Evolutionary conservation across 805 yeast genomes (phyloP), one percentile per base, ranked within the genome.

Genomic region (Lachancea cidri): DNA sequence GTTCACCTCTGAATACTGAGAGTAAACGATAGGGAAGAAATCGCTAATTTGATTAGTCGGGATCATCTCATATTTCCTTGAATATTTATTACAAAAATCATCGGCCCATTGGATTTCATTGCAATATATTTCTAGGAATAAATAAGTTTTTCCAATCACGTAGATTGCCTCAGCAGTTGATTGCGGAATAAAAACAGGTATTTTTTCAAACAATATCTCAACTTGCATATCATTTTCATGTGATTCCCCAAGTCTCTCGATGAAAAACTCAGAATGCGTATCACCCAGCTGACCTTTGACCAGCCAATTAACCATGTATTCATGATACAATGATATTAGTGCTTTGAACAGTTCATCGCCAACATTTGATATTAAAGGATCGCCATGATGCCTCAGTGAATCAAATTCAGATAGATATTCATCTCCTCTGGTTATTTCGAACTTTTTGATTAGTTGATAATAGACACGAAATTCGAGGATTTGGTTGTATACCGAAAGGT

Each of bases 141-240:
- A 70, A 4, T 81, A 64, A 5, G 85, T 74, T 46, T 82, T 79
- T 0, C 98, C 98, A 15, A 83, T 77, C 38, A 81, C 79, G 49
- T 67, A 77, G 4, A 81, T 71, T 43, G 72, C 67, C 17, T 61
- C 52, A 3, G 79, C 72, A 2, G 70, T 52, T 11, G 60, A 57
- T 4, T 48, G 48, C 2, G 71, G 48, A 33, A 75, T 60, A 41
- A 66, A 70, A 13, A 49, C 43, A 1, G 78, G 77, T 7, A 73
- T 52, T 36, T 57, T 63, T 11, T 42, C 46, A 17, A 37, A 47
- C 48, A 6, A 59, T 35, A 18, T 17, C 35, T 33, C 55, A 64
- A 35, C 56, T 41, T 16, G 24, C 8, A 46, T 38, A 29, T 17
- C 20, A 13, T 17, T 30, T 6, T 30, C 33, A 8, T 39, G 17